Evolutionary conservation across 441 rosid species (phyloP).

Genomic region (Euphorbia corollata): DNA sequence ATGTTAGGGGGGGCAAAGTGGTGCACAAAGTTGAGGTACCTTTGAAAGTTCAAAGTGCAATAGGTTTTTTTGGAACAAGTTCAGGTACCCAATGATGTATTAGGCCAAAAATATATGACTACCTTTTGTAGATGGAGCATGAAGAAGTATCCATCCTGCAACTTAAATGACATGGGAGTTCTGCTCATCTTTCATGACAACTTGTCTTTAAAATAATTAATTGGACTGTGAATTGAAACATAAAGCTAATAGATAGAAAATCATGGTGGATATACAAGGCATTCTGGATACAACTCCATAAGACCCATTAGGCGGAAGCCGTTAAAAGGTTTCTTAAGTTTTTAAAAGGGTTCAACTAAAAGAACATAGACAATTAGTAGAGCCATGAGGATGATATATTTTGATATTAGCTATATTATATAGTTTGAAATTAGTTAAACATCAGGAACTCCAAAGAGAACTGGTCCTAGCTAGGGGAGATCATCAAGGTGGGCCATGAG

Average conservation of each 20-base stretch:
- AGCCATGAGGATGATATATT: no score
- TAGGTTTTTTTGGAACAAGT: no score
- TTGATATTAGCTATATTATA: no score
- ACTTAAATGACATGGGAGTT: constrained; percentile 17
- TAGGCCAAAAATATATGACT: no score
- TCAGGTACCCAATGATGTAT: no score
- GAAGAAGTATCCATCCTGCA: constrained; percentile 15
- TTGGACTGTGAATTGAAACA: constrained; percentile 16
- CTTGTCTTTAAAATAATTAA: constrained; percentile 14
- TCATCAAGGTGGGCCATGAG: constrained; percentile 73
- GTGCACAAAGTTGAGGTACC: no score
- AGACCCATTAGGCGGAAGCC: constrained; percentile 35
- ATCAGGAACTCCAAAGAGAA: constrained; percentile 44
- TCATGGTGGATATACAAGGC: constrained; percentile 16
- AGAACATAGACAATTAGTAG: no score
- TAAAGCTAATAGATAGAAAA: constrained; percentile 6
- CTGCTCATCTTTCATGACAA: constrained; percentile 12
- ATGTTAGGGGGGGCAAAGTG: no score
- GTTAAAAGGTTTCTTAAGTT: constrained; percentile 39
- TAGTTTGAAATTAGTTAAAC: no score
- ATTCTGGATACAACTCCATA: constrained; percentile 42
- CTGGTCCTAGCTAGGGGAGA: constrained; percentile 64
- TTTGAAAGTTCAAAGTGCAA: no score
- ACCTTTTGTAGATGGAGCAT: constrained; percentile 6
- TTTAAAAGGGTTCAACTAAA: constrained; percentile 29